These are phyloP conservation scores for Calonectria leucothoes DNA, from an alignment of 2,329 filamentous ascomycete genomes.

Conservation along the genomic window DNA sequence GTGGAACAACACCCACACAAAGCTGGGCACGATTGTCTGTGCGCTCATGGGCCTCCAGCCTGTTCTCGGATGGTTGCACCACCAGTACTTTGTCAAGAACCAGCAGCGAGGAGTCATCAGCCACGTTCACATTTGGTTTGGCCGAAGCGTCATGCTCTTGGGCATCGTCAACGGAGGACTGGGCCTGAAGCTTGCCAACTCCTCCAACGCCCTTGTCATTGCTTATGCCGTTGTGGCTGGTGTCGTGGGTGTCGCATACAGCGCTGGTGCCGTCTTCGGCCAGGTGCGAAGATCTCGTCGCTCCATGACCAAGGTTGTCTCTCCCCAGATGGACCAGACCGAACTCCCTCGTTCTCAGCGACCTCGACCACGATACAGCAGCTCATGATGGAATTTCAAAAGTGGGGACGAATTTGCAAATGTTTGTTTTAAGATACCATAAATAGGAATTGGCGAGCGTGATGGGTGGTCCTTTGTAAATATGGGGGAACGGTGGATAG, in stretches of 20 bases:
- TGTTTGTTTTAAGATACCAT: neutral
- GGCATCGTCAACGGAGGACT: constrained; percentile 74
- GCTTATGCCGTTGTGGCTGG: constrained; percentile 68
- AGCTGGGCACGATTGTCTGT: constrained; percentile 67
- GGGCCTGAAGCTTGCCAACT: constrained; percentile 63
- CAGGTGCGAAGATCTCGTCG: constrained; percentile 23
- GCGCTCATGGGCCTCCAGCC: constrained; percentile 68
- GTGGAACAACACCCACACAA: constrained; percentile 64
- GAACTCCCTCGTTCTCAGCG: constrained; percentile 23
- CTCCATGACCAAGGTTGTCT: constrained; percentile 30
- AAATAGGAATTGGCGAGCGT: neutral
- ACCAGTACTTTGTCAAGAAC: constrained; percentile 62
- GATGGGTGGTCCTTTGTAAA: neutral
- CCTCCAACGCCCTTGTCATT: constrained; percentile 55
- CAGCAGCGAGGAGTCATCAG: constrained; percentile 62
- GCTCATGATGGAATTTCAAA: neutral
- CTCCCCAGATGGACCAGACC: constrained; percentile 40
- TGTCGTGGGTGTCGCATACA: constrained; percentile 60
- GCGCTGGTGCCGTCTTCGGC: constrained; percentile 40
- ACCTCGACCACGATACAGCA: neutral
- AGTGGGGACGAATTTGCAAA: neutral
- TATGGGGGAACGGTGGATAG: neutral
- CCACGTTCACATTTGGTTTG: constrained; percentile 72
- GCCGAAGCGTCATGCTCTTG: constrained; percentile 66
- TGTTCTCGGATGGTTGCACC: constrained; percentile 68